Evolutionary conservation across 208 protist species (phyloP), one percentile per base, ranked within the genome.

Genomic region (Trypanosoma caninum): DNA sequence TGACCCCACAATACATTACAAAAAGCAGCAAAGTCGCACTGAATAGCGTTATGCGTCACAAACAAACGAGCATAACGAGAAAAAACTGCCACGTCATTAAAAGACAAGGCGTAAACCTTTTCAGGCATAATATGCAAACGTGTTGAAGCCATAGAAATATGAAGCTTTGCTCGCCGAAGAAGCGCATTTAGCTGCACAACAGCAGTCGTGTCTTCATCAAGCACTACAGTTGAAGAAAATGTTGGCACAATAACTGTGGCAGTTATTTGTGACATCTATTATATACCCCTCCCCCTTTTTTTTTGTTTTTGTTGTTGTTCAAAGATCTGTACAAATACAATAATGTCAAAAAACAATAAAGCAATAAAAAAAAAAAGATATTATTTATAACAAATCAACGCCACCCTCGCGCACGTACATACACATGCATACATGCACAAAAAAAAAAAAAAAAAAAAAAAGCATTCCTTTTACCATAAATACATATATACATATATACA

Each of bases 1-100:
- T 87, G 84, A 27, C 75, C 78, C 81, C 84, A 91, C 27, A 91
- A 59, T 27, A 91, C 68, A 9, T 69, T 59, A 1, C 61, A 78
- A 14, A 91, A 69, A 31, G 78, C 75, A 31, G 56, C 38, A 59
- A 84, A 86, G 55, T 91, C 81, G 63, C 83, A 91, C 1, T 61
- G 57, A 16, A 91, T 40, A 30, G 60, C 51, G 52, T 45, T 48
- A 59, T 75, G 34, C n/a, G 55, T 62, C 2, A 72, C 67, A 25
- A 91, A 64, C 5, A 74, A 28, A 9, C 67, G 51, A 4, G 75
- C 75, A 67, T 87, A 38, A 22, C 65, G 42, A 5, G 72, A 44
- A 0, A 91, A 48, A 27, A 76, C 74, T 16, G 40, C 52, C 3
- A 84, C 65, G 46, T 87, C 84, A 0, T 59, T 35, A 0, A 44